Conservation (phyloP, 495 filamentous ascomycete genomes). For the Pseudomonodictys pantanalensis region DNA sequence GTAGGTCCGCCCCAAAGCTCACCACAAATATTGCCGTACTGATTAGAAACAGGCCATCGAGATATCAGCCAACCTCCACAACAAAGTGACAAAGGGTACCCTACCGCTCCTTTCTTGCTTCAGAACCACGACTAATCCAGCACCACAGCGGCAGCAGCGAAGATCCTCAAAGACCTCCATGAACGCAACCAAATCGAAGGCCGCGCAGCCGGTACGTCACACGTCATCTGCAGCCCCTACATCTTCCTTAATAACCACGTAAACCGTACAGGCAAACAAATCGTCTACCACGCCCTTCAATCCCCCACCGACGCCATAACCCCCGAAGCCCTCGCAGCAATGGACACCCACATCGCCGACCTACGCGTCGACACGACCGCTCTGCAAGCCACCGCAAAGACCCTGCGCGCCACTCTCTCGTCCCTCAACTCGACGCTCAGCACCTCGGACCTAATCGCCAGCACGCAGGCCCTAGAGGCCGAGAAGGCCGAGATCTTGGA, state of each 20-base stretch:
- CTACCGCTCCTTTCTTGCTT: not conserved
- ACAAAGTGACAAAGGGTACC: conserved; percentile 62
- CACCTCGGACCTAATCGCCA: conserved; percentile 50
- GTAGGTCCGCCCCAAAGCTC: conserved; percentile 41
- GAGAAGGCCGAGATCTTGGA: conserved; percentile 46
- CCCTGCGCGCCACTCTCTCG: conserved; percentile 49
- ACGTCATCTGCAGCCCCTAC: not conserved
- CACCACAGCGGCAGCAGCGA: conserved; percentile 54
- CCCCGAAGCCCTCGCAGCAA: conserved; percentile 47
- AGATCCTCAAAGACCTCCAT: conserved; percentile 61
- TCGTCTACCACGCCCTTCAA: conserved; percentile 62
- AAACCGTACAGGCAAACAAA: conserved; percentile 63
- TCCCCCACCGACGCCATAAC: conserved; percentile 47
- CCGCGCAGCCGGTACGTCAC: conserved; percentile 51
- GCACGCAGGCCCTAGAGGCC: conserved; percentile 47
- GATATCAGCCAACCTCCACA: conserved; percentile 64
- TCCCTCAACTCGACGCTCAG: conserved; percentile 51
- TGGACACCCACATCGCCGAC: conserved; percentile 51
- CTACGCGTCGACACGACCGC: conserved; percentile 51
- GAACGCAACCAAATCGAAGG: conserved; percentile 58
- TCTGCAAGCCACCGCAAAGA: conserved; percentile 53
- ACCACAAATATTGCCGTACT: conserved; percentile 16
- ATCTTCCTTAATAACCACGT: too few species aligned
- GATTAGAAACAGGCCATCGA: conserved; percentile 55
- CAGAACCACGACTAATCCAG: not conserved